Evolutionary conservation across 371 early-diverging fungal species (phyloP), one percentile per base, ranked within the genome.

Genomic region (Conidiobolus incongruus): DNA sequence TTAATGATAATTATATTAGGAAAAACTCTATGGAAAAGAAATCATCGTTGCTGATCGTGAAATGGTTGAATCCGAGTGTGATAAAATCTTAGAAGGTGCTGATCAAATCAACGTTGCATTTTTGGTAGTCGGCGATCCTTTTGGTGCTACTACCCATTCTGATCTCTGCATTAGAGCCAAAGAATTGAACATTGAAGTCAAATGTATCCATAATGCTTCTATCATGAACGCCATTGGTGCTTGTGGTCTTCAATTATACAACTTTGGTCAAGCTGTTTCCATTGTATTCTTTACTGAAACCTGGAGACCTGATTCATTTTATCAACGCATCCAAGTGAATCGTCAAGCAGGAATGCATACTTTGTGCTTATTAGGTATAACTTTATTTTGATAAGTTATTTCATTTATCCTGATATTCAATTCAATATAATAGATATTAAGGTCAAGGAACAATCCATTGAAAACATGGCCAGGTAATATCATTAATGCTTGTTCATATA

Each of bases 111-210:
- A 94, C 50, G 90, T 99, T 12, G 80, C 90, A 3, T 92, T 99
- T 45, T 64, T 99, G 43, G 99, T 99, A 6, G 96, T 97, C 0
- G 99, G 99, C 34, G 96, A 98, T 60, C 99, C 99, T 33, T 93
- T 76, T 55, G 92, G 81, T 31, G 99, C 99, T 13, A 99, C 99
- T 2, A 99, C 99, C 1, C 99, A 99, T 60, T 83, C 93, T 2
- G 99, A 98, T 58, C 69, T 99, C 16, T 77, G 94, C 12, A 65
- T 94, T 45, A 83, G 98, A 21, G 98, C 97, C 6, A 75, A 77
- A 50, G 89, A 97, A 52, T 65, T 75, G 36, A 54, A 58, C 23
- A 85, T 98, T 50, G 70, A 74, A 11, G 86, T 90, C 22, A 68
- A 77, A 39, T 71, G 81, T 16, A 84, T 98, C 43, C 99, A 98